These are phyloP conservation scores for Phaffia australis DNA, from an alignment of 768 basidiomycete species.

Conservation along the genomic window DNA sequence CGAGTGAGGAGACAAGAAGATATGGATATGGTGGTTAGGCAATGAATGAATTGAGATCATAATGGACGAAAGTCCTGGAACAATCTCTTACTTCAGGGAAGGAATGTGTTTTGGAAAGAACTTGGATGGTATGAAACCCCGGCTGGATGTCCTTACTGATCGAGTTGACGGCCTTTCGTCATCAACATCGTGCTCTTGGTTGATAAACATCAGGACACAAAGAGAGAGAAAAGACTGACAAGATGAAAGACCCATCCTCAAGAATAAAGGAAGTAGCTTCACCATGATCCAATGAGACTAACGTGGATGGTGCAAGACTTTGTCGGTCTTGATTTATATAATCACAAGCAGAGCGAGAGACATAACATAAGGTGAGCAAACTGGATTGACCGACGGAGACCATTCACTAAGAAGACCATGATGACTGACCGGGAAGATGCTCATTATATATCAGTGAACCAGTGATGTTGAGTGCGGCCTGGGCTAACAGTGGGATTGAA, in stretches of 20 bases:
- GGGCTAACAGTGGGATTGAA: too few relatives aligned
- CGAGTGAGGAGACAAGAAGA: too few relatives aligned
- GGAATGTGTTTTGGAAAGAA: slow-evolving; percentile 1
- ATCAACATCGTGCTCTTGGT: not conserved
- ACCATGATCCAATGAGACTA: slow-evolving; percentile 5
- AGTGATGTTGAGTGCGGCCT: too few relatives aligned
- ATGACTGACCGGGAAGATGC: slow-evolving; percentile 8
- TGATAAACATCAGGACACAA: not conserved
- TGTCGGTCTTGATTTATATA: not conserved
- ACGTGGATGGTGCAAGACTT: slow-evolving; percentile 1
- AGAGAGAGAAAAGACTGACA: not conserved
- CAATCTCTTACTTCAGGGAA: slow-evolving; percentile 3
- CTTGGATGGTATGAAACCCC: slow-evolving; percentile 10
- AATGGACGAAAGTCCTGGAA: not conserved
- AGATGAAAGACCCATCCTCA: slow-evolving; percentile 4
- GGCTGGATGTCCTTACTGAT: slow-evolving; percentile 6
- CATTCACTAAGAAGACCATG: too few relatives aligned
- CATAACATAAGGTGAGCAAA: not conserved
- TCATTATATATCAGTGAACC: slow-evolving; percentile 1
- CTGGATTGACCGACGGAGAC: too few relatives aligned
- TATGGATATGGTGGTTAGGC: not conserved
- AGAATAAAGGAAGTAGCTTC: not conserved
- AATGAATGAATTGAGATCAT: not conserved
- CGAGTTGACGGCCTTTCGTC: not conserved
- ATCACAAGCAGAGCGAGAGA: not conserved